Percentiles rank a stretch among this genome's conserved stretches.
Conservation (phyloP, 2,329 filamentous ascomycete species). For the Sphaerulina musiva region DNA sequence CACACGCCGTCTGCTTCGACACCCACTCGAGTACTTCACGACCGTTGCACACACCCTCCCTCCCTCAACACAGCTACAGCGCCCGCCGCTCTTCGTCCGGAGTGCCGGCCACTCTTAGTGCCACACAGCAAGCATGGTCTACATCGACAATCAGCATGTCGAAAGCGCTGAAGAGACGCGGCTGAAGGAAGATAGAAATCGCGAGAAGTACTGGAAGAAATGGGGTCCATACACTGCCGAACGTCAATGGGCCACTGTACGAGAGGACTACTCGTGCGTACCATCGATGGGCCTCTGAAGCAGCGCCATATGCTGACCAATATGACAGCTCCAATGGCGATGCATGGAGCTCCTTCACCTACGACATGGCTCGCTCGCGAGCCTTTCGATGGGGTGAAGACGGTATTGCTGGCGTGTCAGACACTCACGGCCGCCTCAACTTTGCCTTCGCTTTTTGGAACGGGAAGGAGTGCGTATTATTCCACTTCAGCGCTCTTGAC, state of each 20-base stretch:
- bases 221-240: conserved; percentile 94
- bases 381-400: conserved; percentile 95
- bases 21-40: neutral
- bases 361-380: conserved; percentile 83
- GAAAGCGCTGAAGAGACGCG: conserved; percentile 86
- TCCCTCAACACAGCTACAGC: neutral
- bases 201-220: conserved; percentile 92
- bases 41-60: neutral
- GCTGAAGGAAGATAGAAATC: conserved; percentile 75
- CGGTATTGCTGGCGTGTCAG: conserved; percentile 91
- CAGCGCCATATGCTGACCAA: conserved; percentile 7
- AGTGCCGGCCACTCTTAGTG: conserved; percentile 6
- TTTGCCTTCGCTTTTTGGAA: conserved; percentile 98
- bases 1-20: neutral
- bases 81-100: conserved; percentile 3
- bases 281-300: neutral
- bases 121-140: conserved; percentile 59
- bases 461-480: conserved; percentile 69
- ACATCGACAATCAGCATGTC: conserved; percentile 81
- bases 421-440: conserved; percentile 85
- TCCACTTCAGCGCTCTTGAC: neutral
- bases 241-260: conserved; percentile 83
- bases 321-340: conserved; percentile 67
- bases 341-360: conserved; percentile 94
- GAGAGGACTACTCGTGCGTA: conserved; percentile 67